phyloP scores from a whole-genome alignment of 139 green algal genomes.

The Volvox reticuliferus region DNA sequence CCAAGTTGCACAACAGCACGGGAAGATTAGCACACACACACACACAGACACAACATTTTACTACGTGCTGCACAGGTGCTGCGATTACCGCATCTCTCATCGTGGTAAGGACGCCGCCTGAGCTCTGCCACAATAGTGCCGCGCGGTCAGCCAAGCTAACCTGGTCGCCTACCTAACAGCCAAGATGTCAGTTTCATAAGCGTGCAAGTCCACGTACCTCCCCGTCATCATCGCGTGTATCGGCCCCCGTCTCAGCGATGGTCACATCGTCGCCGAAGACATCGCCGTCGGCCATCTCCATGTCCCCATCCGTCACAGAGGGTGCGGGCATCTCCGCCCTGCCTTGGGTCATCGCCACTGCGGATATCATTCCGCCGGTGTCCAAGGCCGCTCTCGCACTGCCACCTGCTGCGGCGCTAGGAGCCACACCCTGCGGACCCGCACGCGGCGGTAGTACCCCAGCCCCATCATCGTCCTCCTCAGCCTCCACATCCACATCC shows the following conservation, averaged over 20 bases:
- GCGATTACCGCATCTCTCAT: too few relatives aligned
- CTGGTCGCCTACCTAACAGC: too few relatives aligned
- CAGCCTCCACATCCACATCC: background rate
- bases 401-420: background rate
- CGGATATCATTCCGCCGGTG: too few relatives aligned
- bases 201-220: background rate
- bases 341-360: background rate
- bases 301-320: background rate
- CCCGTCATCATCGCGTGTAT: slow-evolving; percentile 11
- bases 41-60: too few relatives aligned
- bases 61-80: too few relatives aligned
- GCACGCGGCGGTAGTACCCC: background rate
- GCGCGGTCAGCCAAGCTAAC: too few relatives aligned
- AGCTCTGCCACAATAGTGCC: too few relatives aligned
- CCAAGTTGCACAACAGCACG: too few relatives aligned
- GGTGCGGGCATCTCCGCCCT: background rate
- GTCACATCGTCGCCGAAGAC: slow-evolving; percentile 35
- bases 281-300: slow-evolving; percentile 14
- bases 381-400: background rate
- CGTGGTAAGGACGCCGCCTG: too few relatives aligned
- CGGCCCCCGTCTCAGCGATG: slow-evolving; percentile 18
- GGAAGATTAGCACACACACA: too few relatives aligned
- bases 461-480: background rate
- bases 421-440: background rate
- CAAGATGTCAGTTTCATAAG: too few relatives aligned